Evolutionary conservation across 139 green algal genomes (phyloP), one percentile per base, ranked within the genome.

Genomic region (Raphidocelis subcapitata): DNA sequence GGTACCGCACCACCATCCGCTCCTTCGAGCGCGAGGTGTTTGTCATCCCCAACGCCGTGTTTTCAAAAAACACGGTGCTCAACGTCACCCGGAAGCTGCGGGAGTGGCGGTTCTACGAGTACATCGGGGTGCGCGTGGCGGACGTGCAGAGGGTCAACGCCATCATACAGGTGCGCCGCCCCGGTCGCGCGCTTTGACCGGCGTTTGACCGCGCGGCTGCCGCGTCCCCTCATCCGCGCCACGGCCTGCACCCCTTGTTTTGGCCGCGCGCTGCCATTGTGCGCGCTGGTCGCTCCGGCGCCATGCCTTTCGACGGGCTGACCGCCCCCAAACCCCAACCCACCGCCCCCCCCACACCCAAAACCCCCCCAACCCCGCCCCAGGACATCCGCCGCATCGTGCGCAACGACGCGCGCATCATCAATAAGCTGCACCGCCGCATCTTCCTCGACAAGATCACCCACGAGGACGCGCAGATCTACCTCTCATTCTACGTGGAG

Each of bases 31-130:
- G 91, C 8, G 79, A 88, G 75, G 69, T 89, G 63, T 89, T 73
- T 61, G 77, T 91, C 26, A 88, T 92, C 18, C 86, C 86, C 47
- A 92, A 92, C 66, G 71, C 77, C 12, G 89, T 97, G 2, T 97
- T 97, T 80, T 92, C 84, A 12, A 89, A 92, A 67, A 93, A 90
- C 72, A 92, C 67, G 26, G 92, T 97, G 73, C 88, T 97, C 47
- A 97, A 97, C 73, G 82, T 97, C 65, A 96, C 86, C 12, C 82
- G 92, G 57, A 97, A 97, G 79, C 57, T 84, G 60, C 76, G 82
- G 5, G 92, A 97, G 81, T 97, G 89, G 89, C 79, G 92, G 18
- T 95, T 97, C 80, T 95, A 88, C 72, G 91, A 97, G 83, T 83
- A 81, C 62, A 75, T 97, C 24, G 76, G 67, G 74, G 61, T 91